Percentiles rank a stretch among this genome's conserved stretches.
phyloP scores from a whole-genome alignment of 2,329 filamentous ascomycete genomes.

The Gyromitra esculenta region DNA sequence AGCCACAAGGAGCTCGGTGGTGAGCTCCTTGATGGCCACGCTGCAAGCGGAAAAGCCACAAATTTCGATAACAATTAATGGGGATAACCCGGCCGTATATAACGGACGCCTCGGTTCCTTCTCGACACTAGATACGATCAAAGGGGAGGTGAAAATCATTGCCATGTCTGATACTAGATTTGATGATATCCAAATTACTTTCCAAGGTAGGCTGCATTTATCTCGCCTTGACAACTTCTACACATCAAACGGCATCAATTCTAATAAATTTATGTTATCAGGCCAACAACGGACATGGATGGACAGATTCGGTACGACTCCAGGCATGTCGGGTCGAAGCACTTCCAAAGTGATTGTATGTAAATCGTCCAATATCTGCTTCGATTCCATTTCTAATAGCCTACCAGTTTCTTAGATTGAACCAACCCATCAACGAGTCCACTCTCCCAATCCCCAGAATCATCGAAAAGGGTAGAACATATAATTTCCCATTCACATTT shows the following conservation, averaged over 20 bases:
- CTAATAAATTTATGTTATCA: constrained; percentile 38
- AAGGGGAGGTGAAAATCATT: constrained; percentile 66
- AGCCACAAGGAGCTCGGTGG: constrained; percentile 48
- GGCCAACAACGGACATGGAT: constrained; percentile 57
- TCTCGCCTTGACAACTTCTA: constrained; percentile 35
- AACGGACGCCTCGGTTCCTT: constrained; percentile 48
- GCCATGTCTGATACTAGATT: constrained; percentile 67
- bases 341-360: constrained; percentile 47
- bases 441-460: constrained; percentile 68
- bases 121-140: constrained; percentile 68
- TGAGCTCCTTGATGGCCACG: constrained; percentile 46
- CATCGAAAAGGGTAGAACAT: constrained; percentile 66
- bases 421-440: constrained; percentile 68
- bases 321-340: constrained; percentile 54
- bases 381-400: constrained; percentile 40
- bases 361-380: background rate
- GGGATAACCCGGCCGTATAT: constrained; percentile 50
- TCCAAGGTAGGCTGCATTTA: constrained; percentile 64
- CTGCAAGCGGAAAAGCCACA: constrained; percentile 41
- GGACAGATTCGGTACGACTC: constrained; percentile 54
- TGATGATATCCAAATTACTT: constrained; percentile 69
- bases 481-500: constrained; percentile 72
- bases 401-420: constrained; percentile 67
- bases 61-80: constrained; percentile 55
- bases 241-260: constrained; percentile 5